Conservation (phyloP, 129 eudicot genomes). For the Flaveria sonorensis region DNA sequence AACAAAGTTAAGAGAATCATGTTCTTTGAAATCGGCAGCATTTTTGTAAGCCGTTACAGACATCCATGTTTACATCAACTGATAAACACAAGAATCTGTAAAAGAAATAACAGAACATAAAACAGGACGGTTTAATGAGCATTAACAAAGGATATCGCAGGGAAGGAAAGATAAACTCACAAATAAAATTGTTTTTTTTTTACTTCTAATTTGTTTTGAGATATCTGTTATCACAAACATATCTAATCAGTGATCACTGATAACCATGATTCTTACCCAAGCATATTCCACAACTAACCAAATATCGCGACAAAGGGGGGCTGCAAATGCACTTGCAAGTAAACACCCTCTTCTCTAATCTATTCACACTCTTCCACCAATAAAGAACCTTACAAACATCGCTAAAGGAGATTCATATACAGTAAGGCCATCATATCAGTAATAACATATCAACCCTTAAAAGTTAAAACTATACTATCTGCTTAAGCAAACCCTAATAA, state of each 20-base stretch:
- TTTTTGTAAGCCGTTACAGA: not conserved
- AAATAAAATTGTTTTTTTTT: not conserved
- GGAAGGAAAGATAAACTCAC: not conserved
- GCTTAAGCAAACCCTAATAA: not conserved
- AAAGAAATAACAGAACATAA: not conserved
- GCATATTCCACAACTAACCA: not conserved
- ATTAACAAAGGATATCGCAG: not conserved
- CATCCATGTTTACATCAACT: not conserved
- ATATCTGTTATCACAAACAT: not conserved
- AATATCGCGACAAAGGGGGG: not conserved
- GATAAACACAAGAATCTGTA: not conserved
- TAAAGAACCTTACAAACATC: not conserved
- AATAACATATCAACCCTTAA: not conserved
- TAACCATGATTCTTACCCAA: not conserved
- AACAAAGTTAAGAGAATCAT: not conserved
- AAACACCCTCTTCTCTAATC: slow-evolving; percentile 9
- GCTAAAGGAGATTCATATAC: not conserved
- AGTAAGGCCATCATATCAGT: not conserved
- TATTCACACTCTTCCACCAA: slow-evolving; percentile 5
- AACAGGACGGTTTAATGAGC: not conserved
- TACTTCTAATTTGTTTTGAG: not conserved
- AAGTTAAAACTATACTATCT: not conserved
- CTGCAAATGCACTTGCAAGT: slow-evolving; percentile 16
- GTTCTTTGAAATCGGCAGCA: not conserved
- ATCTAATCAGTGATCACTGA: not conserved